These are phyloP conservation scores for Yarrowia sp. DNA, from an alignment of 805 yeast genomes.

Conservation along the genomic window DNA sequence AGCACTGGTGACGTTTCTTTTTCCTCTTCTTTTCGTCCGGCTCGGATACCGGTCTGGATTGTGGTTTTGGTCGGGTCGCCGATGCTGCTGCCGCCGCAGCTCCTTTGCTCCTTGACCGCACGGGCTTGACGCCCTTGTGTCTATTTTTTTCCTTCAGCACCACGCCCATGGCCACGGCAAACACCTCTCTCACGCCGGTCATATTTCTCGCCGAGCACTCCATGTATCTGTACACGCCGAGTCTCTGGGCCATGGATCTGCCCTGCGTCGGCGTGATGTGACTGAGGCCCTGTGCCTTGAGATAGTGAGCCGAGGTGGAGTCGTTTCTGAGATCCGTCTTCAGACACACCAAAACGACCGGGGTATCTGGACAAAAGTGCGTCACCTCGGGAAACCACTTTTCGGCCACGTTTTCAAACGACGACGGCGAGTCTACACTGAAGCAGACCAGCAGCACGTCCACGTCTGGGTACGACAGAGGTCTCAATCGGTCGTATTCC, in stretches of 20 bases:
- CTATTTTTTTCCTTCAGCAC: slow-evolving; percentile 43
- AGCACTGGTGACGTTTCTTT: slow-evolving; percentile 32
- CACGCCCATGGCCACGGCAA: slow-evolving; percentile 62
- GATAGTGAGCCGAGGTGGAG: slow-evolving; percentile 42
- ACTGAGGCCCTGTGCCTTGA: slow-evolving; percentile 45
- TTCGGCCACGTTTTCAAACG: slow-evolving; percentile 76
- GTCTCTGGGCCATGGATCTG: slow-evolving; percentile 60
- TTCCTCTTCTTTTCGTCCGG: slow-evolving; percentile 20
- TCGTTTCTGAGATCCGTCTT: slow-evolving; percentile 66
- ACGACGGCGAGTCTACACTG: slow-evolving; percentile 65
- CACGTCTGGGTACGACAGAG: slow-evolving; percentile 79
- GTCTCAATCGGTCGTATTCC: slow-evolving; percentile 80
- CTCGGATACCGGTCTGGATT: background rate
- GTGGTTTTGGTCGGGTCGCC: slow-evolving; percentile 18
- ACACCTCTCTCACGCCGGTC: slow-evolving; percentile 70
- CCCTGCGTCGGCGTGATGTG: slow-evolving; percentile 54
- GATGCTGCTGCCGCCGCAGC: slow-evolving; percentile 35
- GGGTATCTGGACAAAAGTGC: slow-evolving; percentile 82
- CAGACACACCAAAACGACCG: slow-evolving; percentile 81
- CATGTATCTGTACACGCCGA: slow-evolving; percentile 74
- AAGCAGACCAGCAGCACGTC: slow-evolving; percentile 79
- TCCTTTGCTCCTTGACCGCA: slow-evolving; percentile 11
- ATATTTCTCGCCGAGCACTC: slow-evolving; percentile 80
- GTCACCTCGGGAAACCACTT: slow-evolving; percentile 88
- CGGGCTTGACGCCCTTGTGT: background rate